phyloP scores from a whole-genome alignment of 768 basidiomycete genomes.

The Rhizopogon salebrosus region DNA sequence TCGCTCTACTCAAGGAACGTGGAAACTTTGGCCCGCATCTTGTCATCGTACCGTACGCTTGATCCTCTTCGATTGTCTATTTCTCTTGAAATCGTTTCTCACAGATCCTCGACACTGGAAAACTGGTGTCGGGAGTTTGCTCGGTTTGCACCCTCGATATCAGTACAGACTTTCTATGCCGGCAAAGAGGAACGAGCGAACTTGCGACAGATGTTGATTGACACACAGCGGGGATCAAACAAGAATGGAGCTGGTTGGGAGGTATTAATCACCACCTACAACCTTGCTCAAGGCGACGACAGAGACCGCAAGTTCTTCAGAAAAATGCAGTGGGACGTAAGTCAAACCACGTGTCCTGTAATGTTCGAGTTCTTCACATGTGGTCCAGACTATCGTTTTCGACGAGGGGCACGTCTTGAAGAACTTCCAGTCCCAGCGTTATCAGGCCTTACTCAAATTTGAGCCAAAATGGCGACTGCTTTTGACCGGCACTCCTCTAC shows the following conservation, averaged over 20 bases:
- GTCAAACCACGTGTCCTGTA: conserved; percentile 22
- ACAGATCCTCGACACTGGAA: conserved; percentile 90
- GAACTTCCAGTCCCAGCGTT: conserved; percentile 96
- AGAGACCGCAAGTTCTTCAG: conserved; percentile 92
- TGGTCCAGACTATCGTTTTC: conserved; percentile 77
- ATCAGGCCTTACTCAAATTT: conserved; percentile 81
- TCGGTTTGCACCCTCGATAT: conserved; percentile 81
- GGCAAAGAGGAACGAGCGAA: conserved; percentile 78
- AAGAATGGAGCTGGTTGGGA: conserved; percentile 69
- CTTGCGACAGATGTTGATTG: conserved; percentile 67
- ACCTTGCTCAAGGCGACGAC: conserved; percentile 81
- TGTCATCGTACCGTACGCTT: conserved; percentile 87
- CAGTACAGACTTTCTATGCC: conserved; percentile 90
- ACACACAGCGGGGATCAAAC: conserved; percentile 46
- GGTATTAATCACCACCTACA: conserved; percentile 94
- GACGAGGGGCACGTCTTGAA: conserved; percentile 98
- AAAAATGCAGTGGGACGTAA: conserved; percentile 86
- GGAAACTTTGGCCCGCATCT: conserved; percentile 84
- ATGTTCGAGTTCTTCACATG: background rate
- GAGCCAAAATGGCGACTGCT: conserved; percentile 86
- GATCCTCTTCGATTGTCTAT: background rate
- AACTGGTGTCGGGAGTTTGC: conserved; percentile 98
- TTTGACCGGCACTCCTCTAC: conserved; percentile 92
- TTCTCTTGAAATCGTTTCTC: background rate
- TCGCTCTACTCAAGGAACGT: conserved; percentile 80